Conservation (phyloP, 805 yeast genomes). For the Lachancea sp. region DNA sequence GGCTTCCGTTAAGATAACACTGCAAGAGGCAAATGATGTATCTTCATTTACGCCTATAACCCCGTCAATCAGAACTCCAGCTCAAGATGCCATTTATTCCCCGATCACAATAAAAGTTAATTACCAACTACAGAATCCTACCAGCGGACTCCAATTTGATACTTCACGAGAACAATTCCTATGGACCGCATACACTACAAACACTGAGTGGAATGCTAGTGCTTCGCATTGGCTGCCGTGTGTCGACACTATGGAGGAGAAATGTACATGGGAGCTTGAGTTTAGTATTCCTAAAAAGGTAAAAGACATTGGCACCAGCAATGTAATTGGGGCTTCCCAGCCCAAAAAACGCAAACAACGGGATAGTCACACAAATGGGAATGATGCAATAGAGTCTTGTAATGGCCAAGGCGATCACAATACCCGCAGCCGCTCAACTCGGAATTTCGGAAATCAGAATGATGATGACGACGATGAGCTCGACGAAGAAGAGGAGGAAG, state of each 20-base stretch:
- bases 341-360: constrained; percentile 7
- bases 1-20: constrained; percentile 45
- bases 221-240: constrained; percentile 99
- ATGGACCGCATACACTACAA: constrained; percentile 86
- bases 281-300: constrained; percentile 78
- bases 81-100: constrained; percentile 49
- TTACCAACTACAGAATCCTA: constrained; percentile 58
- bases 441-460: constrained; percentile 11
- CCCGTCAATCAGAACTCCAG: constrained; percentile 37
- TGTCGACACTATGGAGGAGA: constrained; percentile 79
- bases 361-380: constrained; percentile 26
- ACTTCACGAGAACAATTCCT: constrained; percentile 38
- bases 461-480: constrained; percentile 37
- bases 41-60: constrained; percentile 35
- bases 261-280: constrained; percentile 88
- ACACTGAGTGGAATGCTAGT: constrained; percentile 68
- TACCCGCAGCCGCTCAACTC: constrained; percentile 14
- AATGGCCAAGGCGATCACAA: constrained; percentile 17
- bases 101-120: constrained; percentile 68
- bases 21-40: constrained; percentile 44
- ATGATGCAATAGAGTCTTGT: constrained; percentile 34
- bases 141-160: constrained; percentile 68
- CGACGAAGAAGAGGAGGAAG: constrained; percentile 20
- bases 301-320: constrained; percentile 50
- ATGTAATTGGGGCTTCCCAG: constrained; percentile 28